Evolutionary conservation across 305 asterid species (phyloP), one percentile per base, ranked within the genome.

Genomic region (Solanum hybrid): DNA sequence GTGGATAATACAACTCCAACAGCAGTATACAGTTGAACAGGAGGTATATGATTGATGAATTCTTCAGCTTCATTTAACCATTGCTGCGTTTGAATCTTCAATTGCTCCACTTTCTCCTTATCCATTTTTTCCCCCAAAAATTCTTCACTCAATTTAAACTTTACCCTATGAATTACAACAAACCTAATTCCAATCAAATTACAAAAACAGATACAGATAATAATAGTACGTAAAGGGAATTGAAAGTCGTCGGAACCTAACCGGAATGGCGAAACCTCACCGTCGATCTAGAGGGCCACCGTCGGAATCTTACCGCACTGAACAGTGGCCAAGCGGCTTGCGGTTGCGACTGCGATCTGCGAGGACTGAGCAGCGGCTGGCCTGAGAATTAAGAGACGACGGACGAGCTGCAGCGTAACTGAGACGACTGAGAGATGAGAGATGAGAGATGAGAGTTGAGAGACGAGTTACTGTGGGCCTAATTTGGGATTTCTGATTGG

Each of bases 21-120:
- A 2, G 93, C 91, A 76, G 90, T 86, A 46, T 86, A 90, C 31
- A 92, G 78, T 89, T 93, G 92, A 84, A 24, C 13, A 39, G 91
- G 91, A 18, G 93, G 91, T 37, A 90, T 89, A 34, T 75, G 77
- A 83, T 74, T 90, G 77, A 93, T 74, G 57, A 82, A 79, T 83
- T 77, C 90, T 82, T 91, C 91, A 64, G 82, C 89, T 90, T 89
- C 89, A 61, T 36, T 74, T 28, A 35, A 29, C 92, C 87, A 91
- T 29, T 89, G 81, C 31, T 89, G 92, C 77, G 86, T 28, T 31
- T 93, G 91, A 39, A 89, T 82, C 87, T 91, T 92, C 88, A 92
- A 35, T 89, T 87, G 46, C 36, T 78, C 95, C 12, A 92, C 11
- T 74, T 82, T 86, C 87, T 89, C 95, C 76, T 86, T 87, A 35